phyloP scores from a whole-genome alignment of 2,329 filamentous ascomycete genomes.

The Coniochaeta sp. region DNA sequence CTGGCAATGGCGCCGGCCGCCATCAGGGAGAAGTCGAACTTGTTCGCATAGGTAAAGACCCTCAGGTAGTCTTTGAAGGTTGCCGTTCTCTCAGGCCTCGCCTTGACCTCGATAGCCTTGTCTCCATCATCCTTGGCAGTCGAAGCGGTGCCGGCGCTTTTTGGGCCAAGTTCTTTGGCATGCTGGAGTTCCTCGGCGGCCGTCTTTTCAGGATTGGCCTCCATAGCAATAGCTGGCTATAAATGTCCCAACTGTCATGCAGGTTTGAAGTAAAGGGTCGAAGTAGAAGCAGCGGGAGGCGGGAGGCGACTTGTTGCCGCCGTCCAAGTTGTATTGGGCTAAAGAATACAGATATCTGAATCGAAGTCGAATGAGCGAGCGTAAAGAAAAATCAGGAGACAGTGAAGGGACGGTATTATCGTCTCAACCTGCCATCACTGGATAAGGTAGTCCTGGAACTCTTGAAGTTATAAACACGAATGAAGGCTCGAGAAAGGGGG shows the following conservation, averaged over 20 bases:
- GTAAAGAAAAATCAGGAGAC: too few species aligned
- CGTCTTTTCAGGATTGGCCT: not conserved
- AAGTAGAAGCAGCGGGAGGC: too few species aligned
- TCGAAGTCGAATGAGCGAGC: too few species aligned
- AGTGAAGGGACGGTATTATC: too few species aligned
- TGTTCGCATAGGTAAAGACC: constrained; percentile 47
- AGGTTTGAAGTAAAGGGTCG: not conserved
- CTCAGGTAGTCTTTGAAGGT: constrained; percentile 40
- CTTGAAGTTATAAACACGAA: not conserved
- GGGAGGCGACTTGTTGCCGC: too few species aligned
- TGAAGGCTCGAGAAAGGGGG: not conserved
- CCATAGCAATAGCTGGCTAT: not conserved
- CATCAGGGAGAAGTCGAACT: constrained; percentile 43
- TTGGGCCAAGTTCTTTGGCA: not conserved
- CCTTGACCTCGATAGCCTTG: constrained; percentile 23
- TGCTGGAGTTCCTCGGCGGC: not conserved
- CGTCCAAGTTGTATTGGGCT: too few species aligned
- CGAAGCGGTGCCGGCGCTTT: not conserved
- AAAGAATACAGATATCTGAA: too few species aligned
- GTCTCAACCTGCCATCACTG: not conserved
- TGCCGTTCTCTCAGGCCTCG: constrained; percentile 37
- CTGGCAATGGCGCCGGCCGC: constrained; percentile 39
- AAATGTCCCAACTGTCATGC: not conserved
- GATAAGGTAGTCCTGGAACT: too few species aligned
- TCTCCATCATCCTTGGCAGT: constrained; percentile 12